Evolutionary conservation across 2,329 filamentous ascomycete species (phyloP), one percentile per base, ranked within the genome.

Genomic region (Daldinia sp.): DNA sequence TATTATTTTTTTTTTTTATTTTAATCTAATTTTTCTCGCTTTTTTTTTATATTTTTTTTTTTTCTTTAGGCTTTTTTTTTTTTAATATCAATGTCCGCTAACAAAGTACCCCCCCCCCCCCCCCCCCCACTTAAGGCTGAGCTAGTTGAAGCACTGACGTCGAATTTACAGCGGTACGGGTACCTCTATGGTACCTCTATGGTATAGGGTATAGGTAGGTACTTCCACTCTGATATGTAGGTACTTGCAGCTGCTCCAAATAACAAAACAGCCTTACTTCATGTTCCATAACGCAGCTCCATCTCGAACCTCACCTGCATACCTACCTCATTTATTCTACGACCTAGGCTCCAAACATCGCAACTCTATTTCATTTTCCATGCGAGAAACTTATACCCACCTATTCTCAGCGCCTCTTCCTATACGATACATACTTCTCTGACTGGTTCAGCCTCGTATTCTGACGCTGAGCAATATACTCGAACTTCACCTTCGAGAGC

Each of bases 121-220:
- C 56, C 45, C 59, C 63, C 56, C 45, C 59, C 63, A 62, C 63
- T 66, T 63, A 63, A 59, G 53, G 47, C 50, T 54, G 39, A 39
- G 35, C 51, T 58, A 60, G 59, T 47, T 34, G 35, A 54, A 63
- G 59, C 56, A 63, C 56, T 63, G 60, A 66, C 63, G 63, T 66
- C 60, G 23, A 65, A 34, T 56, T 32, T 48, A 48, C 43, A 48
- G 23, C 25, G n/a, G 29, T 17, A 39, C 41, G 41, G 50, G 25
- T 54, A 48, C 54, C 30, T 55, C 27, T 45, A 19, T 32, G 34
- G 34, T 37, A 37, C 6, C 6, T 37, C 15, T 4, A 4, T 10
- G 34, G 8, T 37, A 10, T 37, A n/a, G n/a, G 13, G 7, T 32
- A 32, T 7, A 7, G 13, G 30, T 32, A 32, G 13, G 30, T 32